Conservation (phyloP, 345 rosid genomes). For the Aegle marmelos region DNA sequence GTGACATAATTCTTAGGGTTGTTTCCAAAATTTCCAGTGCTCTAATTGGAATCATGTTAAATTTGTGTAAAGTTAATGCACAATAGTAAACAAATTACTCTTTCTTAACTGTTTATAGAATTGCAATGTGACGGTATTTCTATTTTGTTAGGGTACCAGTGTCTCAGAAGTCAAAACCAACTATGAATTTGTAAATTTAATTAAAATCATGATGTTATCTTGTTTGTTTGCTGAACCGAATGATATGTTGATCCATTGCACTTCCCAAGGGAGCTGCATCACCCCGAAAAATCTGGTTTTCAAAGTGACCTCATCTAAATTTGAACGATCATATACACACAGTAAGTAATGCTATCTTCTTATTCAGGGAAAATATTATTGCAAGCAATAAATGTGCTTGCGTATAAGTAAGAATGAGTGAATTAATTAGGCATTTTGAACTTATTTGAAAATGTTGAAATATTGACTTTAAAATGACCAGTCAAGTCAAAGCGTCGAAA, state of each 20-base stretch:
- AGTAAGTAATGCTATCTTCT: background rate
- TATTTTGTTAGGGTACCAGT: background rate
- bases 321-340: background rate
- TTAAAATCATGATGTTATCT: background rate
- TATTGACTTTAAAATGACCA: background rate
- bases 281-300: background rate
- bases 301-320: background rate
- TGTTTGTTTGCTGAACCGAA: background rate
- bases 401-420: background rate
- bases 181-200: background rate
- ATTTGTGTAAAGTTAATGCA: background rate
- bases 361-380: background rate
- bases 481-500: conserved; percentile 12
- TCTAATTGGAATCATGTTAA: background rate
- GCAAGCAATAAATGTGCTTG: background rate
- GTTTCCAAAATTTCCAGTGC: background rate
- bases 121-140: background rate
- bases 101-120: background rate
- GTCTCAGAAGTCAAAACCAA: background rate
- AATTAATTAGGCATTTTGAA: background rate
- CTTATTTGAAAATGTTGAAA: background rate
- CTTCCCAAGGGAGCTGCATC: background rate
- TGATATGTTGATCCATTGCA: background rate
- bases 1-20: background rate
- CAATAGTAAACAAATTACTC: background rate